Conservation (phyloP, 176 grass and related monocot species). For the Elaeis guineensis region DNA sequence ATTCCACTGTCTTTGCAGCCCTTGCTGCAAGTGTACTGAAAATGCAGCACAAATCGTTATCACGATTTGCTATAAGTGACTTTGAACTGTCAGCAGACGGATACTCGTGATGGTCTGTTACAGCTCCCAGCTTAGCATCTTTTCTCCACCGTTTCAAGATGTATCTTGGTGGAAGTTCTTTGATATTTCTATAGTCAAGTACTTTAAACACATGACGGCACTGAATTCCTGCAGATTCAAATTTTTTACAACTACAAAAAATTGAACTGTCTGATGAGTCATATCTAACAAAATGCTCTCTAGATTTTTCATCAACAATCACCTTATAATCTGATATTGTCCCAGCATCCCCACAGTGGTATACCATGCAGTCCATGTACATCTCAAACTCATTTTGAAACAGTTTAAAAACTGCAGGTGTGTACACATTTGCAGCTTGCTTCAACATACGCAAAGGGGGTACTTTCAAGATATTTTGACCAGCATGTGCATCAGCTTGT, state of each 20-base stretch:
- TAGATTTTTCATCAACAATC: slow-evolving; percentile 12
- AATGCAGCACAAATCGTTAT: slow-evolving; percentile 48
- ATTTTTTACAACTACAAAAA: slow-evolving; percentile 14
- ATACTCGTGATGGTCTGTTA: neutral
- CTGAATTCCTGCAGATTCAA: slow-evolving; percentile 19
- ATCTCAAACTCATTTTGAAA: slow-evolving; percentile 21
- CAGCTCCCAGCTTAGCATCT: slow-evolving; percentile 6
- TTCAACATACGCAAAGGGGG: slow-evolving; percentile 10
- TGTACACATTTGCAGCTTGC: slow-evolving; percentile 19
- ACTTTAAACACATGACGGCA: slow-evolving; percentile 20
- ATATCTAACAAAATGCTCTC: slow-evolving; percentile 6
- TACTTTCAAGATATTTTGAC: neutral
- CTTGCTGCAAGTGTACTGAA: slow-evolving; percentile 67
- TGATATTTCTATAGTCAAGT: slow-evolving; percentile 9
- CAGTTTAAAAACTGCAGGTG: slow-evolving; percentile 10
- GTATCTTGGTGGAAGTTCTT: slow-evolving; percentile 11
- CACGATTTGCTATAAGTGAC: slow-evolving; percentile 34
- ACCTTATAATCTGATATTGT: slow-evolving; percentile 17
- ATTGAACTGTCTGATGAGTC: slow-evolving; percentile 11
- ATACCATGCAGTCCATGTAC: slow-evolving; percentile 14
- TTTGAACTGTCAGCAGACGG: neutral
- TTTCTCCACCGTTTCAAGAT: slow-evolving; percentile 19
- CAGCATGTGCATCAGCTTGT: slow-evolving; percentile 1
- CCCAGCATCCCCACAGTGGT: neutral
- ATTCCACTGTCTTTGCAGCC: slow-evolving; percentile 61